Evolutionary conservation across 306 rosid species (phyloP).

Genomic region (Citrullus mucosospermus): DNA sequence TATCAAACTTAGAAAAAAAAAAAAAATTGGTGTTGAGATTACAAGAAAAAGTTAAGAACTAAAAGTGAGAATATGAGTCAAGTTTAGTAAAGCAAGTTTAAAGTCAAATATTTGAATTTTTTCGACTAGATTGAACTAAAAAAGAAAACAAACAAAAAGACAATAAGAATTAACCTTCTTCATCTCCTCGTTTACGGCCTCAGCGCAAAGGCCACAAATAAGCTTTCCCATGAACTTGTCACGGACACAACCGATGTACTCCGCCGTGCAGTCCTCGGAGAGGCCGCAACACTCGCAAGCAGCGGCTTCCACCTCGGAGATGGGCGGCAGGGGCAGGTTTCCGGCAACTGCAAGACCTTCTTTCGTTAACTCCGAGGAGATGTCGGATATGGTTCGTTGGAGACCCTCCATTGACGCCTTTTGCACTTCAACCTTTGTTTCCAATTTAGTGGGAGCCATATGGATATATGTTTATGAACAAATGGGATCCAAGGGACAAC

Average conservation of each 20-base stretch:
- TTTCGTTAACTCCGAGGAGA: conserved; percentile 15
- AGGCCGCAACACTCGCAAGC: conserved; percentile 60
- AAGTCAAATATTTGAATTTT: no score
- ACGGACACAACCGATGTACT: conserved; percentile 26
- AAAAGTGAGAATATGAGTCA: no score
- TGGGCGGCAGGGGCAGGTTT: not conserved
- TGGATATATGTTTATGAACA: not conserved
- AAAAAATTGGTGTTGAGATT: no score
- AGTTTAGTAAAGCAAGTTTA: no score
- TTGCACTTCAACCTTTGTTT: not conserved
- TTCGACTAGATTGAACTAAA: no score
- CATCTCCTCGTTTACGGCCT: conserved; percentile 46
- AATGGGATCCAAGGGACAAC: not conserved
- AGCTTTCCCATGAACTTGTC: conserved; percentile 31
- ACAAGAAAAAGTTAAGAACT: no score
- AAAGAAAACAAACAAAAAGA: no score
- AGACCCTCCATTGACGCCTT: conserved; percentile 21
- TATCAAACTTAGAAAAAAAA: no score
- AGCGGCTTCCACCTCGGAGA: conserved; percentile 24
- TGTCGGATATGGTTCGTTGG: conserved; percentile 34
- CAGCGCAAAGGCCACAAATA: conserved; percentile 46
- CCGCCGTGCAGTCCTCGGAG: conserved; percentile 43
- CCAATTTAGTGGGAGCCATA: not conserved
- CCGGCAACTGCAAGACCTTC: not conserved
- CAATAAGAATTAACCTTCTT: conserved; percentile 1